A percentile compares a stretch with the other conserved stretches of the same genome.
Conservation (phyloP, 306 rosid genomes). For the Castanospermum australe region DNA sequence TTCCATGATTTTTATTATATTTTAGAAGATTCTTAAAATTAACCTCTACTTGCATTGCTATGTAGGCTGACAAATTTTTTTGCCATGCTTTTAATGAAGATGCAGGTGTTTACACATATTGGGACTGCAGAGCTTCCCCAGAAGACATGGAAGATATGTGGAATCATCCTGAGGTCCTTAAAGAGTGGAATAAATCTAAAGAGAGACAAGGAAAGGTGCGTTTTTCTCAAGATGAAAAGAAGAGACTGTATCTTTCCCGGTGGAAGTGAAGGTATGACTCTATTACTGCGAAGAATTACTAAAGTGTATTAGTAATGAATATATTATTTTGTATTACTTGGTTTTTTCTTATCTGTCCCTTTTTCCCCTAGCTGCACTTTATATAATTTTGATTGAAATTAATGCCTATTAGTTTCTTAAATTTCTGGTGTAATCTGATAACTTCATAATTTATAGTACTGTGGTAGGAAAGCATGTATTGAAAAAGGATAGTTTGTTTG, state of each 20-base stretch:
- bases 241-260: constrained; percentile 71
- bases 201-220: constrained; percentile 64
- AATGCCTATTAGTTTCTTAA: neutral
- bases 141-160: constrained; percentile 91
- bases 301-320: neutral
- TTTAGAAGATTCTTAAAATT: neutral
- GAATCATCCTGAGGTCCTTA: constrained; percentile 65
- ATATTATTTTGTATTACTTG: neutral
- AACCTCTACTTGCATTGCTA: neutral
- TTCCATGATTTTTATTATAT: neutral
- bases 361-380: constrained; percentile 4
- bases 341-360: neutral
- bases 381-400: neutral
- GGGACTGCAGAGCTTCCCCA: constrained; percentile 68
- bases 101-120: constrained; percentile 39
- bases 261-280: constrained; percentile 72
- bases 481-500: neutral
- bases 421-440: neutral
- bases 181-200: constrained; percentile 67
- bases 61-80: constrained; percentile 17
- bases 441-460: neutral
- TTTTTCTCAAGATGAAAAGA: constrained; percentile 59
- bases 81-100: constrained; percentile 17
- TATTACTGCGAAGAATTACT: neutral
- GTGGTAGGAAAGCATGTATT: neutral